Conservation (phyloP, 164 flowering plant genomes). For the Saururus chinensis region DNA sequence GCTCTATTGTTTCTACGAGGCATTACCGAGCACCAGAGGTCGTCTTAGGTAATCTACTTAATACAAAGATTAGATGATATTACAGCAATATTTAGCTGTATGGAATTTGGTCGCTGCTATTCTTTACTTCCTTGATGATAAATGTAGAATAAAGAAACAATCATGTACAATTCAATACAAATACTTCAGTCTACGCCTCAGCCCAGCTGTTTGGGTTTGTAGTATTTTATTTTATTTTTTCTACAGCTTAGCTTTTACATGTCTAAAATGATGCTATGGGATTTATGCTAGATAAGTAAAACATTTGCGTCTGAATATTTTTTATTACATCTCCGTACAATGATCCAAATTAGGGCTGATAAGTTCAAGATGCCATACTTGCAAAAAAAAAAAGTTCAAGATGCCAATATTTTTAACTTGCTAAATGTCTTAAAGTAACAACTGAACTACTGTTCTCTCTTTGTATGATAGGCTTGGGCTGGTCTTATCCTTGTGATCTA, state of each 20-base stretch:
- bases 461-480: slow-evolving; percentile 56
- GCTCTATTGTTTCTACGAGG: slow-evolving; percentile 82
- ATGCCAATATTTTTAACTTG: no score
- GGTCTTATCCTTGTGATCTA: slow-evolving; percentile 88
- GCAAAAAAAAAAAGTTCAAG: no score
- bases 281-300: no score
- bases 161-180: no score
- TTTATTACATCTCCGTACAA: no score
- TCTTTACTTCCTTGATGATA: not conserved
- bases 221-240: not conserved
- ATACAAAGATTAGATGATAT: slow-evolving; percentile 17
- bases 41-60: slow-evolving; percentile 74
- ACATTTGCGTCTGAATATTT: no score
- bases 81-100: not conserved
- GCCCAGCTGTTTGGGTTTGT: not conserved
- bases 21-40: slow-evolving; percentile 97
- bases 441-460: not conserved
- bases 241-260: no score
- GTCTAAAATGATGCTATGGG: no score
- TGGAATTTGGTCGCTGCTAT: not conserved
- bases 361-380: no score
- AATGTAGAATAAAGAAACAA: not conserved
- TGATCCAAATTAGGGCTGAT: no score
- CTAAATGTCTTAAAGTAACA: not conserved
- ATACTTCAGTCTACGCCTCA: not conserved